Conservation (phyloP, 805 yeast genomes). For the Kuraishia ogatae region DNA sequence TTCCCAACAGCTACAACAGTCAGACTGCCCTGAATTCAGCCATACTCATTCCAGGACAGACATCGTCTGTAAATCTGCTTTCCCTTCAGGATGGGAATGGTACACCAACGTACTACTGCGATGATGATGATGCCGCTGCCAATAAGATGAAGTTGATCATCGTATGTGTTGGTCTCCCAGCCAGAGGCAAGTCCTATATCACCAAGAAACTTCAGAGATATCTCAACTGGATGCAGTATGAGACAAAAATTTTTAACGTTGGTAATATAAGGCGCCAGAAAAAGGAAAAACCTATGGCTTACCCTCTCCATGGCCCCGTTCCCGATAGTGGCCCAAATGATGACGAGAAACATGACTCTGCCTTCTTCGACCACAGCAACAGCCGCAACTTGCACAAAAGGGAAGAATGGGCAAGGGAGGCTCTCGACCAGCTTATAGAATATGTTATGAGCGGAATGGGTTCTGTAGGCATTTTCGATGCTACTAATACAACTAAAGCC, state of each 20-base stretch:
- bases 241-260: constrained; percentile 62
- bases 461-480: constrained; percentile 52
- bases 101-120: constrained; percentile 3
- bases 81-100: constrained; percentile 1
- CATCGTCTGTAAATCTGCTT: constrained; percentile 9
- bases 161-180: constrained; percentile 71
- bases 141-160: constrained; percentile 44
- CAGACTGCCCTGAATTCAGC: constrained; percentile 15
- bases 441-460: constrained; percentile 32
- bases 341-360: constrained; percentile 27
- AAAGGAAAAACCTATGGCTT: constrained; percentile 30
- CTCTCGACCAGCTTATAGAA: constrained; percentile 36
- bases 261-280: constrained; percentile 63
- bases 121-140: constrained; percentile 5
- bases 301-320: constrained; percentile 27
- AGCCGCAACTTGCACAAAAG: constrained; percentile 32
- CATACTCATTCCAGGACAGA: constrained; percentile 18
- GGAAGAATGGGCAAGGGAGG: constrained; percentile 44
- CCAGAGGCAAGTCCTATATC: constrained; percentile 68
- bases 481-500: constrained; percentile 44
- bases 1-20: not conserved
- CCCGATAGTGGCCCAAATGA: constrained; percentile 10
- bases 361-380: constrained; percentile 34
- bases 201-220: constrained; percentile 56
- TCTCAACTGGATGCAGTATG: constrained; percentile 52